Base-by-base conservation (phyloP, 192 early-diverging fungal species). In the Podila verticillata region DNA sequence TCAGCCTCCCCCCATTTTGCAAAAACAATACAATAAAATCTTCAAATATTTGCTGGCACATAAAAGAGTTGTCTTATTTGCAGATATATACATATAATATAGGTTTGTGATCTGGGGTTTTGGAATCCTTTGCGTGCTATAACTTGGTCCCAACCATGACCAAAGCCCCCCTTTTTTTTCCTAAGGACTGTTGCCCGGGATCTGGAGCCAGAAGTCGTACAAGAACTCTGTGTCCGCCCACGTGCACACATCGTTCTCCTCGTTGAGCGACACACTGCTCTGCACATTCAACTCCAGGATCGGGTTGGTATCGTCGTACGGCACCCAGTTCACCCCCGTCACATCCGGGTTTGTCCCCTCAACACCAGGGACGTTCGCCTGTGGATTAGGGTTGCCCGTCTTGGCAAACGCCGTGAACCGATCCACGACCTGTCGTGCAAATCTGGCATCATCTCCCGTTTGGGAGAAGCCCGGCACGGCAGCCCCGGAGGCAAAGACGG, bases 341-440 rank as follows among this genome's bases (percentile, higher is more conserved):
- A 78, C 74, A 19, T 78, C 74, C 1, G 74, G 32, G 36, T 75
- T 75, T 7, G 24, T 17, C 9, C 17, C 22, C 62, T 63, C 74
- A 17, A 69, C 32, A 49, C 74, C 74, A 0, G 15, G 35, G 2
- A 47, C 7, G 36, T 24, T 28, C 0, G 66, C 3, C 10, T 62
- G 39, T 0, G 81, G 84, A 36, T 85, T 83, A 0, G 84, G 84
- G 24, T 85, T 71, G 15, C 84, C 77, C 1, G 77, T 73, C 61
- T 75, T 80, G 4, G 84, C 84, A 65, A 85, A 85, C 2, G 67
- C 58, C 4, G 83, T 63, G 31, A 81, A 74, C 0, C 82, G 62
- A 28, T 62, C 48, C 7, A 79, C 67, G 5, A 85, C 61, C 44
- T 85, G 84, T 4, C 78, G 70, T 7, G 82, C 67, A 12, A 85